These are phyloP conservation scores for Termitomyces sp. DNA, from an alignment of 768 basidiomycete species.

Conservation along the genomic window DNA sequence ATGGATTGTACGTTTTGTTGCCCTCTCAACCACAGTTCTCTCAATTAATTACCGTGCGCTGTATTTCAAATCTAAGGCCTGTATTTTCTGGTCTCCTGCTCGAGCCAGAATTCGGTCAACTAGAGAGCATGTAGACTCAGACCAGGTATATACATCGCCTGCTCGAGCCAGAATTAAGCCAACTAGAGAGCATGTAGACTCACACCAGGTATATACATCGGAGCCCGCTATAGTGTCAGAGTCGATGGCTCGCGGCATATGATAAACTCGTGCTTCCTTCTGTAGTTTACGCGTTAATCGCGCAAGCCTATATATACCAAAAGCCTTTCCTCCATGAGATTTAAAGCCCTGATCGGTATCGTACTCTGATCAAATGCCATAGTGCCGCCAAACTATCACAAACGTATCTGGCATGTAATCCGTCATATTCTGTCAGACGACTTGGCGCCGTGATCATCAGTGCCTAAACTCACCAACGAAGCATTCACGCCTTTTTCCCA, in stretches of 20 bases:
- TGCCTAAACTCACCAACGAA: too few species aligned
- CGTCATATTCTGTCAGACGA: not conserved
- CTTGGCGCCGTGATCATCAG: not conserved
- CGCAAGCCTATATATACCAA: not conserved
- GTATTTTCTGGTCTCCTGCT: not conserved
- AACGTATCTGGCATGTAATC: not conserved
- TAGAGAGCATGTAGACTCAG: not conserved
- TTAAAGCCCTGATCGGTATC: not conserved
- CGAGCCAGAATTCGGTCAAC: too few species aligned
- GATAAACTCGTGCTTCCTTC: not conserved
- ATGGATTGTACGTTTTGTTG: not conserved
- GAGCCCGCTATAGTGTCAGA: not conserved
- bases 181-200: not conserved
- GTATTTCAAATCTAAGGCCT: not conserved
- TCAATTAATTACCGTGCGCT: not conserved
- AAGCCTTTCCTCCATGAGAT: not conserved
- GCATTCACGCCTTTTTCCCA: not conserved
- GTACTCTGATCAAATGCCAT: not conserved
- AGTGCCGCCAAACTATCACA: not conserved
- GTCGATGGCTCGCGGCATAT: not conserved
- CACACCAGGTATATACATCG: not conserved
- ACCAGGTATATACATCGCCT: not conserved
- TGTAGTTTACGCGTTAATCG: not conserved
- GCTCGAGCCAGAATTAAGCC: not conserved
- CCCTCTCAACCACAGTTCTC: not conserved